Percentiles rank a stretch among this genome's conserved stretches.
Conservation (phyloP, 2,329 filamentous ascomycete species). For the Endoconidiophora laricicola region DNA sequence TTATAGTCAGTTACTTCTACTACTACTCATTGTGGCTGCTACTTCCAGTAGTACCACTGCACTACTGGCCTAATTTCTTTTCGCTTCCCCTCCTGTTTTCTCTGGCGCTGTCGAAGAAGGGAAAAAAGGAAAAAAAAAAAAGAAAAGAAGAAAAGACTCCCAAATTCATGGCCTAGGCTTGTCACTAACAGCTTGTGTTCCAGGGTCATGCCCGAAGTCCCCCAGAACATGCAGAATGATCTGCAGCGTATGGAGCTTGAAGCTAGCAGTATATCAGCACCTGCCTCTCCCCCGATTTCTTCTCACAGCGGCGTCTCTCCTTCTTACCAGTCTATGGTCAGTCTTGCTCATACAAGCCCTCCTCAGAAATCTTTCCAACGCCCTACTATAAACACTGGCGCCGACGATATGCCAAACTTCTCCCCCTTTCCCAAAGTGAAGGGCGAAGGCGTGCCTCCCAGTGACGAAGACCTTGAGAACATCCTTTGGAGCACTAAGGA, state of each 20-base stretch:
- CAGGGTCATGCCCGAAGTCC: constrained; percentile 88
- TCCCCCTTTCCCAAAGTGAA: constrained; percentile 81
- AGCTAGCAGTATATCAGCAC: constrained; percentile 32
- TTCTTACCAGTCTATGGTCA: constrained; percentile 25
- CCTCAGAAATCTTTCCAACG: constrained; percentile 8
- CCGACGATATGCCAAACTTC: constrained; percentile 51
- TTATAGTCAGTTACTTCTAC: no score
- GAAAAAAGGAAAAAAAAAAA: neutral
- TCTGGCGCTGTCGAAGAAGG: neutral
- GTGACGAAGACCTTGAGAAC: constrained; percentile 84
- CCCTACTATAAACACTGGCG: constrained; percentile 2
- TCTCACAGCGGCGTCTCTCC: constrained; percentile 18
- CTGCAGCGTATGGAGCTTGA: constrained; percentile 80
- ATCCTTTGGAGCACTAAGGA: constrained; percentile 72
- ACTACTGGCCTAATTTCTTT: neutral
- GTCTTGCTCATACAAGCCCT: constrained; percentile 7
- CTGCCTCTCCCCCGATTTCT: constrained; percentile 20
- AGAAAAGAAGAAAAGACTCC: neutral
- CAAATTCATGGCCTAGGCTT: constrained; percentile 1
- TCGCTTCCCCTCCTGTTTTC: constrained; percentile 7
- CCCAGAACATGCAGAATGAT: constrained; percentile 90
- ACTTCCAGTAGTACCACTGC: no score
- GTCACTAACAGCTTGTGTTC: constrained; percentile 11
- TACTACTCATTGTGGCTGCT: no score
- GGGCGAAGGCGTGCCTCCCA: constrained; percentile 78